Conservation (phyloP, 2,329 filamentous ascomycete genomes). For the Xylariaceae sp. region DNA sequence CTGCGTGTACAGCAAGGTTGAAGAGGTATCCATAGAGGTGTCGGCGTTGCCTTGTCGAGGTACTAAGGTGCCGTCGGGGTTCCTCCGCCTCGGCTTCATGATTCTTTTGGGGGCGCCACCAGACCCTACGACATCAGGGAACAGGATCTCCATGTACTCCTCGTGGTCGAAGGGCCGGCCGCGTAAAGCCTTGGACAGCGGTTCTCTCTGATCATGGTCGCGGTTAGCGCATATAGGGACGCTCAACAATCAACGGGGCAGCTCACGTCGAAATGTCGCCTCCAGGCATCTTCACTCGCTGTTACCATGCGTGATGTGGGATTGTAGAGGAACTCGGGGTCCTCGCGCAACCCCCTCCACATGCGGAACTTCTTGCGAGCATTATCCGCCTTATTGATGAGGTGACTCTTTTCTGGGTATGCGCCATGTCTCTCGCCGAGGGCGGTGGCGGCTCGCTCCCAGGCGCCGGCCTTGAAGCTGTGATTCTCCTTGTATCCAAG, state of each 20-base stretch:
- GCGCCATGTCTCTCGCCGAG: conserved; percentile 53
- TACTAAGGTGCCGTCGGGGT: conserved; percentile 41
- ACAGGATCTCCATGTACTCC: conserved; percentile 57
- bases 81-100: conserved; percentile 51
- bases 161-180: conserved; percentile 58
- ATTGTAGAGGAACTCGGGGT: conserved; percentile 55
- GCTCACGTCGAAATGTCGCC: conserved; percentile 53
- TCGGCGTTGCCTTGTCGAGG: conserved; percentile 47
- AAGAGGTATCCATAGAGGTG: conserved; percentile 36
- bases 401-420: conserved; percentile 56
- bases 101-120: conserved; percentile 57
- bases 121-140: conserved; percentile 57
- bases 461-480: conserved; percentile 59
- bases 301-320: conserved; percentile 47
- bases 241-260: neutral
- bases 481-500: conserved; percentile 53
- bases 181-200: conserved; percentile 52
- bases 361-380: conserved; percentile 60
- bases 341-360: conserved; percentile 55
- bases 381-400: conserved; percentile 63
- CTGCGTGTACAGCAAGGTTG: conserved; percentile 19
- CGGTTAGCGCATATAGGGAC: conserved; percentile 6
- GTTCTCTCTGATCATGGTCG: conserved; percentile 45
- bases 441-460: conserved; percentile 54
- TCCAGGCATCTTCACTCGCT: conserved; percentile 55